These are phyloP conservation scores for Phylloporus sp. DNA, from an alignment of 768 basidiomycete species.

Conservation along the genomic window DNA sequence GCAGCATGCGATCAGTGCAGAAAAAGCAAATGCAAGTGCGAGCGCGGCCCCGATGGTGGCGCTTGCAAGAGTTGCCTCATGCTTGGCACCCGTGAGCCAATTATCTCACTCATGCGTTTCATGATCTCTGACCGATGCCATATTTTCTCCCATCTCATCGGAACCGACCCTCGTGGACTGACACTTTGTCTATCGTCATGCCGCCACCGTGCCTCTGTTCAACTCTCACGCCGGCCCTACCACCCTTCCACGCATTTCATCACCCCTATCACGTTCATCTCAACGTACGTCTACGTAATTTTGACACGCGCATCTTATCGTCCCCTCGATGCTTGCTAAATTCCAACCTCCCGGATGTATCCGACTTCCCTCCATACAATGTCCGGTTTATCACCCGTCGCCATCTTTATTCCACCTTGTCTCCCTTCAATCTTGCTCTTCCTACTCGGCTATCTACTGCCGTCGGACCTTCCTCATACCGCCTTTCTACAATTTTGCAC, in stretches of 20 bases:
- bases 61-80: conserved; percentile 75
- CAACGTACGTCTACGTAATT: conserved; percentile 16
- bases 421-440: conserved; percentile 4
- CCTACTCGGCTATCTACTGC: conserved; percentile 4
- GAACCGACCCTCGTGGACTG: conserved; percentile 9
- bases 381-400: conserved; percentile 13
- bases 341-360: neutral
- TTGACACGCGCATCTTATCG: conserved; percentile 6
- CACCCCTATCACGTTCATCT: conserved; percentile 5
- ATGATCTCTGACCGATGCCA: conserved; percentile 9
- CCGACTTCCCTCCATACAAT: conserved; percentile 11
- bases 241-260: conserved; percentile 2
- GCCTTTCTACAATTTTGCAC: neutral
- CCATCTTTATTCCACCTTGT: conserved; percentile 15
- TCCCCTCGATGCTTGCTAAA: neutral
- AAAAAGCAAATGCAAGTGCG: conserved; percentile 88
- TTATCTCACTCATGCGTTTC: neutral
- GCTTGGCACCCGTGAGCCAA: conserved; percentile 59
- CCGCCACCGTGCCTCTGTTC: neutral
- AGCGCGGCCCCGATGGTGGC: conserved; percentile 53
- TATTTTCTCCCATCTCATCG: neutral
- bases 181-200: neutral
- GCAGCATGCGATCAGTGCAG: conserved; percentile 85
- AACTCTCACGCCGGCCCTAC: neutral
- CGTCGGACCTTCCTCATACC: neutral